Evolutionary conservation across 805 yeast species (phyloP).

Genomic region (Metschnikowia continentalis): DNA sequence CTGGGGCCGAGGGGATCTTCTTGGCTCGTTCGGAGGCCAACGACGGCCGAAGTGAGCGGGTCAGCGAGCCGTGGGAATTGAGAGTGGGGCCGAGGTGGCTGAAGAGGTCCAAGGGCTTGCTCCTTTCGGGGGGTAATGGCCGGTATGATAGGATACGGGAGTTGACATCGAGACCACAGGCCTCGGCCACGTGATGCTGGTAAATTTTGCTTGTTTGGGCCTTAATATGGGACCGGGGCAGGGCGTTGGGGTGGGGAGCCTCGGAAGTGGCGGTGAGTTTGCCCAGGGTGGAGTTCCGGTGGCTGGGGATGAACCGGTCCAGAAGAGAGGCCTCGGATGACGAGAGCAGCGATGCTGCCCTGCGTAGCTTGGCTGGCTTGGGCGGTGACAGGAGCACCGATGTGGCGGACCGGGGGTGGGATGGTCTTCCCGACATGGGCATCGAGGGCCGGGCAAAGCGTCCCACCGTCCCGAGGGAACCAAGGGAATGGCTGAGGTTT

Average conservation of each 20-base stretch:
- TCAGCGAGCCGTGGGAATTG: neutral
- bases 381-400: slow-evolving; percentile 17
- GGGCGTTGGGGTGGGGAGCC: slow-evolving; percentile 42
- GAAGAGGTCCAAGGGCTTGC: slow-evolving; percentile 33
- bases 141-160: slow-evolving; percentile 81
- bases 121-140: slow-evolving; percentile 74
- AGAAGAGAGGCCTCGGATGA: slow-evolving; percentile 14
- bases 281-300: slow-evolving; percentile 38
- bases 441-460: slow-evolving; percentile 8
- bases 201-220: slow-evolving; percentile 55
- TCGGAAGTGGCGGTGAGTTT: slow-evolving; percentile 30
- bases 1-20: slow-evolving; percentile 82
- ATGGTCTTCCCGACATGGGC: slow-evolving; percentile 6
- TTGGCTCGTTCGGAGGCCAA: slow-evolving; percentile 66
- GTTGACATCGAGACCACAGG: slow-evolving; percentile 84
- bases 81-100: slow-evolving; percentile 21
- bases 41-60: slow-evolving; percentile 38
- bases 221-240: slow-evolving; percentile 52
- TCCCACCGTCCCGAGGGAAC: neutral
- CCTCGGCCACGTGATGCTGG: slow-evolving; percentile 84
- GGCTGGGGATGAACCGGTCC: slow-evolving; percentile 43
- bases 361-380: slow-evolving; percentile 18
- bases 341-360: slow-evolving; percentile 15
- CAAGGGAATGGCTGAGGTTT: neutral
- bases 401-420: slow-evolving; percentile 10